Base-by-base conservation (phyloP, 192 early-diverging fungal species). In the Paraglomus occultum region DNA sequence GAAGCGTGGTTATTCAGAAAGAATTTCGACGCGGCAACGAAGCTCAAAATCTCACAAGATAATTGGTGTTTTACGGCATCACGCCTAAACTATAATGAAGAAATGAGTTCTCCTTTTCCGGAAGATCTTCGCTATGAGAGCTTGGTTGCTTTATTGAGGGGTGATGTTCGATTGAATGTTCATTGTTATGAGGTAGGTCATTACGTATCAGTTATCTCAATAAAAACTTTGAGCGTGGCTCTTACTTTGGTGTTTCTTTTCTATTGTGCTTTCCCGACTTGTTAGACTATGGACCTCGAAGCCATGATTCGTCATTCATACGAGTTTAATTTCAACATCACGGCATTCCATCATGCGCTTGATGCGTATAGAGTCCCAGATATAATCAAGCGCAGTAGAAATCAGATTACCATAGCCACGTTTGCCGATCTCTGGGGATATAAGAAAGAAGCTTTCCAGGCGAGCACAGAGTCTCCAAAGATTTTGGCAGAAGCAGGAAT, bases 331-430 rank as follows among this genome's bases (percentile, higher is more conserved):
- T 91, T 92, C 72, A 85, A 80, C 48, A 89, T 93, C 63, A 44
- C 77, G 1, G 81, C 91, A 1, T 86, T 93, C 73, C 91, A 93
- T 67, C 91, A 93, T 70, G 91, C 88, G n/a, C 70, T 90, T 38
- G 86, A 88, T 69, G 91, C 91, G 9, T 91, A 90, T 72, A 77
- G 82, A 51, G 79, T 93, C 18, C 84, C 89, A 14, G 83, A 79
- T 10, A 76, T 89, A 44, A 70, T 92, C 8, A 83, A 80, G 71
- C 75, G 83, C 1, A 85, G 83, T 8, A 74, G 72, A 14, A 79
- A 80, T 17, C 80, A 90, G 55, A 88, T 91, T 51, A 84, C 89
- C 3, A 80, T 86, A 47, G 90, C 90, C 17, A 84, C 87, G 14
- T 93, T 91, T 74, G 85, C 85, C 17, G 83, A 82, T 67, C 69